phyloP scores from a whole-genome alignment of 768 basidiomycete genomes.

The Naganishia vishniacii region DNA sequence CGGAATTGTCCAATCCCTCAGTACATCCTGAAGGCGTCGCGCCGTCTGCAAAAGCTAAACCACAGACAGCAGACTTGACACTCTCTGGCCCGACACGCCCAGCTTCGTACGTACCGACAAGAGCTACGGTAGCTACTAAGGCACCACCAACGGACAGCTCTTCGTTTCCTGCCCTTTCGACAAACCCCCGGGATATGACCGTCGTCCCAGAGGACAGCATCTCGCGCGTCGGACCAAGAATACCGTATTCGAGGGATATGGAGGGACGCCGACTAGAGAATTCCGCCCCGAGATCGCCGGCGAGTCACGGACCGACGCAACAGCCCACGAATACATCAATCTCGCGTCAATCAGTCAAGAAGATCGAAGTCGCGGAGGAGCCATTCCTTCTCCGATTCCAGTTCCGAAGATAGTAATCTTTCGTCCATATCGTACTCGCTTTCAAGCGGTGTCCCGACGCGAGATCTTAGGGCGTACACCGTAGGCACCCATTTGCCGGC shows the following conservation, averaged over 20 bases:
- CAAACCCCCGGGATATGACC: background rate
- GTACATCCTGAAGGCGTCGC: background rate
- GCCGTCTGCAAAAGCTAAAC: background rate
- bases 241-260: background rate
- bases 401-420: background rate
- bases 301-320: too few relatives aligned
- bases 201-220: conserved; percentile 15
- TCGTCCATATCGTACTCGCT: background rate
- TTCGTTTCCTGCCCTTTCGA: background rate
- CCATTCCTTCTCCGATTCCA: background rate
- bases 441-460: background rate
- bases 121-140: too few relatives aligned
- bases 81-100: background rate
- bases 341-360: background rate
- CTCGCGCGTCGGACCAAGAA: background rate
- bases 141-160: background rate
- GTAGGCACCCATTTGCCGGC: background rate
- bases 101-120: background rate
- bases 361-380: background rate
- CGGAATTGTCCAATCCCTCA: too few relatives aligned
- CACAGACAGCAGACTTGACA: background rate
- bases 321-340: too few relatives aligned
- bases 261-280: background rate
- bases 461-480: background rate
- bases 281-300: too few relatives aligned